Conservation (phyloP, 495 filamentous ascomycete species). For the Neurospora sp. region DNA sequence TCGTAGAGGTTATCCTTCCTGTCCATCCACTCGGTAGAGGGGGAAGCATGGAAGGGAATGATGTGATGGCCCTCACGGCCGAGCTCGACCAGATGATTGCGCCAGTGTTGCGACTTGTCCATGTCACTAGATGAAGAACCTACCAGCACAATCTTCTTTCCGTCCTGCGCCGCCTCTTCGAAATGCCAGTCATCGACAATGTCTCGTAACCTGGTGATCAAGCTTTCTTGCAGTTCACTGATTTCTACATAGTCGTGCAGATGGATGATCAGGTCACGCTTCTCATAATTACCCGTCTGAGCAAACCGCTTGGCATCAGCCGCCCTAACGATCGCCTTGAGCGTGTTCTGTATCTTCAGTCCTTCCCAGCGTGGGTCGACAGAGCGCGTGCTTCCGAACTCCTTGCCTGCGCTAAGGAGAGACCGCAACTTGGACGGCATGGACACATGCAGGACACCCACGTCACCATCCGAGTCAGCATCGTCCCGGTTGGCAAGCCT, state of each 20-base stretch:
- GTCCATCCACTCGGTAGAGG: conserved; percentile 8
- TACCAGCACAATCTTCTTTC: conserved; percentile 64
- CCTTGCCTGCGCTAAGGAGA: conserved; percentile 6
- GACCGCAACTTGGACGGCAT: conserved; percentile 17
- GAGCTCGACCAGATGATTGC: conserved; percentile 23
- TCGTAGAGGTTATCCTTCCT: conserved; percentile 23
- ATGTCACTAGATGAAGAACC: conserved; percentile 46
- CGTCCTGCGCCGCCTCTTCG: conserved; percentile 28
- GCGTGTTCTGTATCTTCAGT: conserved; percentile 28
- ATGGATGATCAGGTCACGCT: conserved; percentile 52
- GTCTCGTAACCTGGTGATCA: conserved; percentile 53
- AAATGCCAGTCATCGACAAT: conserved; percentile 53
- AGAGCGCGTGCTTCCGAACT: neutral
- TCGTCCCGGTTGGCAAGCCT: conserved; percentile 10
- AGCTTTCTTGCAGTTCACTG: conserved; percentile 49
- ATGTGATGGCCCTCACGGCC: conserved; percentile 18
- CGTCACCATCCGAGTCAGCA: conserved; percentile 6
- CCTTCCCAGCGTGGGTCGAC: conserved; percentile 33
- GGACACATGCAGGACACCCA: conserved; percentile 13
- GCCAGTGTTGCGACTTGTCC: conserved; percentile 19
- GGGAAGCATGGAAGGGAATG: conserved; percentile 17
- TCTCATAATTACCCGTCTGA: neutral
- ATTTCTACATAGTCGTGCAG: conserved; percentile 75
- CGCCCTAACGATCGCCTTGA: conserved; percentile 28
- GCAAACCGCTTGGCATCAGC: conserved; percentile 16